Evolutionary conservation across 2,329 filamentous ascomycete genomes (phyloP).

Genomic region (Calonectria crousiana): DNA sequence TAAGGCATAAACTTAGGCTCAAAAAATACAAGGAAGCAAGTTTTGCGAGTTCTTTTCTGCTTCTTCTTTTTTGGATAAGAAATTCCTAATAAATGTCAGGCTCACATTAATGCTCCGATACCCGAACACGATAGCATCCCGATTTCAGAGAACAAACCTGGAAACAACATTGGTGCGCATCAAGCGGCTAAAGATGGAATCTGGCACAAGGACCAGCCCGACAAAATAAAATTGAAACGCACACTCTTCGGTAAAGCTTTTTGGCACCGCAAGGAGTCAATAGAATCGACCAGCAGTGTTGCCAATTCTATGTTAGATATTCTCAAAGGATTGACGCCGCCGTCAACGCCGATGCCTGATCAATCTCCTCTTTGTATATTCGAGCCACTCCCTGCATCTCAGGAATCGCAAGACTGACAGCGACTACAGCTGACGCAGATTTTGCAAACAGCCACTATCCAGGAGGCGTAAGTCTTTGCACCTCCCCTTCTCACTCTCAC

Average conservation of each 20-base stretch:
- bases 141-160: conserved; percentile 23
- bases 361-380: conserved; percentile 24
- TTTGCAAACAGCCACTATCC: conserved; percentile 46
- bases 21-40: conserved; percentile 31
- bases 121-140: conserved; percentile 29
- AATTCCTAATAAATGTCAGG: conserved; percentile 25
- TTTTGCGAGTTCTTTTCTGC: background rate
- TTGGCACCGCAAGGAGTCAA: conserved; percentile 56
- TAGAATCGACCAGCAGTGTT: conserved; percentile 52
- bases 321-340: conserved; percentile 52
- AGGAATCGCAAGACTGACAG: conserved; percentile 7
- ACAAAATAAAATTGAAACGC: conserved; percentile 44
- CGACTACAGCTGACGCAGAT: conserved; percentile 23
- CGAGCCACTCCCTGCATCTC: background rate
- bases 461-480: conserved; percentile 46
- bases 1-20: conserved; percentile 38
- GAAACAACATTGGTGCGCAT: conserved; percentile 33
- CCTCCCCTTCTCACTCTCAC: background rate
- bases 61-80: too few relatives aligned
- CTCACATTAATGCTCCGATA: conserved; percentile 25
- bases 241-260: conserved; percentile 57
- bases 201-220: conserved; percentile 49
- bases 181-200: conserved; percentile 39
- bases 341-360: conserved; percentile 44
- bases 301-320: conserved; percentile 57